phyloP scores from a whole-genome alignment of 2,329 filamentous ascomycete genomes.

The Alternaria triticina region DNA sequence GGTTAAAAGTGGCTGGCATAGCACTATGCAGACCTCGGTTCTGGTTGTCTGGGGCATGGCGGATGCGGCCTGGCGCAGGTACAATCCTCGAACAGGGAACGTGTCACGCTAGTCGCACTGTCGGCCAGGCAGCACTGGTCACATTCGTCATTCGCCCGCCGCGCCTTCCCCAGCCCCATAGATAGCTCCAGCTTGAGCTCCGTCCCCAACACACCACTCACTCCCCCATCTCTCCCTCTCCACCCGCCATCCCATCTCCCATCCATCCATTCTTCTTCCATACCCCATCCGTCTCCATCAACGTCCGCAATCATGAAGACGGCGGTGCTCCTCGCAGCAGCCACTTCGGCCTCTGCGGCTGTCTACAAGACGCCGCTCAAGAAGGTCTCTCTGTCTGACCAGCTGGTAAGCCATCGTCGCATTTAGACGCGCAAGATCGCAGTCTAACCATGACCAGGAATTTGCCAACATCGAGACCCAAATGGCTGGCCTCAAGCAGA shows the following conservation, averaged over 20 bases:
- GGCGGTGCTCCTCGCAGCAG: conserved; percentile 77
- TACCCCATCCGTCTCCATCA: neutral
- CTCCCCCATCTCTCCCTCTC: conserved; percentile 13
- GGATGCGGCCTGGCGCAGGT: conserved; percentile 1
- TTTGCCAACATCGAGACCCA: conserved; percentile 81
- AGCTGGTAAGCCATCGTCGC: conserved; percentile 72
- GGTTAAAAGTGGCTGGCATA: neutral
- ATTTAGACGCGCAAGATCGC: conserved; percentile 5
- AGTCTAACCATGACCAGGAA: conserved; percentile 59
- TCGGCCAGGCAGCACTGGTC: conserved; percentile 8
- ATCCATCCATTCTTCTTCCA: conserved; percentile 9
- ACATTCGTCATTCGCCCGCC: conserved; percentile 14
- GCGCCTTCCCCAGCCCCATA: conserved; percentile 16
- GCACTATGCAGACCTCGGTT: neutral
- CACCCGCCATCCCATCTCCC: conserved; percentile 8
- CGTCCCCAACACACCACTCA: conserved; percentile 5
- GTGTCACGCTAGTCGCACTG: conserved; percentile 12
- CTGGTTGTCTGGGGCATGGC: neutral
- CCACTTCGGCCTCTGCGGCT: conserved; percentile 80
- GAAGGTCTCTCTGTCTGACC: conserved; percentile 91
- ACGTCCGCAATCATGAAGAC: conserved; percentile 74
- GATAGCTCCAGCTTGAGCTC: conserved; percentile 20
- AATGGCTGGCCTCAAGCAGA: conserved; percentile 84
- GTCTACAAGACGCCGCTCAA: conserved; percentile 97
- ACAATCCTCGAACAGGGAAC: conserved; percentile 8